phyloP scores from a whole-genome alignment of 163 green algal species.

The Prototheca cutis region DNA sequence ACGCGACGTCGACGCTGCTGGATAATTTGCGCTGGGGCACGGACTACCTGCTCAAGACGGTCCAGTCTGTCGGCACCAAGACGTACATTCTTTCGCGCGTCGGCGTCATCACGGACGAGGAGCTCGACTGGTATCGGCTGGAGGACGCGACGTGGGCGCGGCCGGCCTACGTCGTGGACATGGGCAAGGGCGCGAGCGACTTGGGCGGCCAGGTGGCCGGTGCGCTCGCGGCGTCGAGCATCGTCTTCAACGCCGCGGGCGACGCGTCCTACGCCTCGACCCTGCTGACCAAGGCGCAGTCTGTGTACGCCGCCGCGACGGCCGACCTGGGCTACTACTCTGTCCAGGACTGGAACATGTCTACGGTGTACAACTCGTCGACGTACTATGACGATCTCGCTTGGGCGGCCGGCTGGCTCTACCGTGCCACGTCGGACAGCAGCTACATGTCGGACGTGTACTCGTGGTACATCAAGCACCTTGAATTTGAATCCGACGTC shows the following conservation, averaged over 20 bases:
- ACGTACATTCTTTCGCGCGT: conserved; percentile 7
- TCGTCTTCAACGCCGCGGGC: conserved; percentile 28
- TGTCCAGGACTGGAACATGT: conserved; percentile 26
- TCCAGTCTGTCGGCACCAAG: conserved; percentile 10
- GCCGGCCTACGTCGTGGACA: conserved; percentile 31
- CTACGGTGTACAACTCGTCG: conserved; percentile 42
- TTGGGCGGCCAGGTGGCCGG: conserved; percentile 37
- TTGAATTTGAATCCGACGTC: conserved; percentile 18
- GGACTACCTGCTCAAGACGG: conserved; percentile 62
- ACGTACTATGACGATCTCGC: conserved; percentile 48
- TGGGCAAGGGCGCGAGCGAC: conserved; percentile 34
- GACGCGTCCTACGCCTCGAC: conserved; percentile 29
- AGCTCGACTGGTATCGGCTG: conserved; percentile 31
- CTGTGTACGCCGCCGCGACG: conserved; percentile 12
- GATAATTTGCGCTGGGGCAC: conserved; percentile 46
- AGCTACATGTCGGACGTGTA: conserved; percentile 35
- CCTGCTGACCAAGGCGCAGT: conserved; percentile 32
- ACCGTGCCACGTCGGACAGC: conserved; percentile 34
- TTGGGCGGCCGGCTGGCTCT: conserved; percentile 52
- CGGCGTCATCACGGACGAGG: conserved; percentile 35
- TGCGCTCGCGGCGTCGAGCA: conserved; percentile 31
- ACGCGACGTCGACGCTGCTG: too few relatives aligned
- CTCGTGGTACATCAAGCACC: conserved; percentile 26
- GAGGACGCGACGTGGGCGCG: conserved; percentile 33
- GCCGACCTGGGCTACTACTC: conserved; percentile 4